Evolutionary conservation across 2,329 filamentous ascomycete species (phyloP).

Genomic region (Claviceps fusiformis): DNA sequence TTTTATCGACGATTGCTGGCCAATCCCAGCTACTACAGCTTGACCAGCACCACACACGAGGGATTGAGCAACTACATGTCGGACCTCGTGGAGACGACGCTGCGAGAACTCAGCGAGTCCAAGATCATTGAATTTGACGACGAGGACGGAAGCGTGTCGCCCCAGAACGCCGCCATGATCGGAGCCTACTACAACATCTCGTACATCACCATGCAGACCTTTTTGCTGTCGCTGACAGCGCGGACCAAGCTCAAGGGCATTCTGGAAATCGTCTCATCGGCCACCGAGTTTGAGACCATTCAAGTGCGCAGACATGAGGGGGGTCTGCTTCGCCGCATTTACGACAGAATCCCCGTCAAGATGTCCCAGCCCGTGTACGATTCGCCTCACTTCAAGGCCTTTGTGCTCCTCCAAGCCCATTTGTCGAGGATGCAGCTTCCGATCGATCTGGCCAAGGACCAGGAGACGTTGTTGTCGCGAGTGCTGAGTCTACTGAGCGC

Average conservation of each 20-base stretch:
- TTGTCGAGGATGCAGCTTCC: constrained; percentile 96
- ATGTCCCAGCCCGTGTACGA: constrained; percentile 78
- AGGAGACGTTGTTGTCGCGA: constrained; percentile 75
- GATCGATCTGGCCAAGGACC: constrained; percentile 89
- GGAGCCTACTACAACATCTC: constrained; percentile 98
- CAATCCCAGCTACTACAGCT: constrained; percentile 91
- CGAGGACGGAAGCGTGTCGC: constrained; percentile 77
- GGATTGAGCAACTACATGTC: constrained; percentile 90
- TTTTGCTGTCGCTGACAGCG: constrained; percentile 76
- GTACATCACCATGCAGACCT: constrained; percentile 98
- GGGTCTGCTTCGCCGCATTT: constrained; percentile 74
- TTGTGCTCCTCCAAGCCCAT: constrained; percentile 92
- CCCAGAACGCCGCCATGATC: constrained; percentile 94
- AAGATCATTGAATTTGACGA: constrained; percentile 95
- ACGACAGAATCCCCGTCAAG: constrained; percentile 89
- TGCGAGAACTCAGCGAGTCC: constrained; percentile 81
- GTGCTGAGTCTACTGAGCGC: constrained; percentile 80
- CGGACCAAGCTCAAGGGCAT: constrained; percentile 95
- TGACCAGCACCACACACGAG: constrained; percentile 79
- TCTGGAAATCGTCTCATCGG: constrained; percentile 90
- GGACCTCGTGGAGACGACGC: constrained; percentile 81
- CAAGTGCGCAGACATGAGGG: constrained; percentile 92
- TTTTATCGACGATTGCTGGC: constrained; percentile 91
- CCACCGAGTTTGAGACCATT: constrained; percentile 89
- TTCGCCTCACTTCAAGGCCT: constrained; percentile 96